phyloP scores from a whole-genome alignment of 2,329 filamentous ascomycete genomes.

The Ilyonectria sp. region DNA sequence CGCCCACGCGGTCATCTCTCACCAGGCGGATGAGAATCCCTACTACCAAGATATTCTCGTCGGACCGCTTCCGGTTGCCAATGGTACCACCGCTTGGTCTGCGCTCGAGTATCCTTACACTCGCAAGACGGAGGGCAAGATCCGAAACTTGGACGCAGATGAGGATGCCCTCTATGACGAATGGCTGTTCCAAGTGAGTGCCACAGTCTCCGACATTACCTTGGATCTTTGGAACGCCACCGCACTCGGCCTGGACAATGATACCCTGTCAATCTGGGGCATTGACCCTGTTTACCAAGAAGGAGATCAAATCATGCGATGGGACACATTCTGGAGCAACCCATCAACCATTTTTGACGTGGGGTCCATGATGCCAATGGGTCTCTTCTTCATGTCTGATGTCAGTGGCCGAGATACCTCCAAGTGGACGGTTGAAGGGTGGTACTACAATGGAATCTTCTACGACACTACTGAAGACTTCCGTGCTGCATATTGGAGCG shows the following conservation, averaged over 20 bases:
- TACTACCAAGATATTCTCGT: slow-evolving; percentile 27
- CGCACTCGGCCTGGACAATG: slow-evolving; percentile 24
- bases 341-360: slow-evolving; percentile 21
- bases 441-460: slow-evolving; percentile 29
- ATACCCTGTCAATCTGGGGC: slow-evolving; percentile 24
- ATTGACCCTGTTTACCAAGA: slow-evolving; percentile 24
- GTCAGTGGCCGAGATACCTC: slow-evolving; percentile 19
- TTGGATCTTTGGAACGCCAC: slow-evolving; percentile 29
- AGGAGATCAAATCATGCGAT: slow-evolving; percentile 8
- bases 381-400: slow-evolving; percentile 28
- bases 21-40: slow-evolving; percentile 21
- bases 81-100: slow-evolving; percentile 19
- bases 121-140: slow-evolving; percentile 20
- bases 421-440: slow-evolving; percentile 23
- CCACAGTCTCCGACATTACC: slow-evolving; percentile 16
- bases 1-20: slow-evolving; percentile 19
- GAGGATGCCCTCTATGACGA: slow-evolving; percentile 6
- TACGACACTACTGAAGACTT: slow-evolving; percentile 27
- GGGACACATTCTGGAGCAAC: slow-evolving; percentile 28
- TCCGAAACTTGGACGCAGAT: slow-evolving; percentile 23
- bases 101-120: slow-evolving; percentile 23
- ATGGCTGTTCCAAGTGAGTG: slow-evolving; percentile 8
- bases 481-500: slow-evolving; percentile 19
- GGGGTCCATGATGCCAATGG: slow-evolving; percentile 31
- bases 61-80: slow-evolving; percentile 13